Conservation (phyloP, 2,329 filamentous ascomycete species). For the Colletotrichum gigasporum region DNA sequence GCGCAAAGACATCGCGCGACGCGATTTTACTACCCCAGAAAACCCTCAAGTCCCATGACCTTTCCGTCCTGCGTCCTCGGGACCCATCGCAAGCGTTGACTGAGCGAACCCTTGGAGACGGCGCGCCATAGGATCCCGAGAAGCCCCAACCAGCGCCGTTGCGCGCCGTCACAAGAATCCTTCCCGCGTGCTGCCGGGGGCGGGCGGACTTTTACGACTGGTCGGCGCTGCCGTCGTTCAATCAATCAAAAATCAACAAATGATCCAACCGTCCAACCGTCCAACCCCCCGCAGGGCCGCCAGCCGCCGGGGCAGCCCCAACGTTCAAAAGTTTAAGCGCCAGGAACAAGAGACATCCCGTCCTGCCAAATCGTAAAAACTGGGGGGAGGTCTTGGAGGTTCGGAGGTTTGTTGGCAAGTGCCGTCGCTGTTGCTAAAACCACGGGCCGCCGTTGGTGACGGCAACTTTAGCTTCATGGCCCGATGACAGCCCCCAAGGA, state of each 20-base stretch:
- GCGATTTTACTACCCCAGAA: no score
- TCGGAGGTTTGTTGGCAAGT: neutral
- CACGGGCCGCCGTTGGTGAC: no score
- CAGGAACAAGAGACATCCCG: constrained; percentile 26
- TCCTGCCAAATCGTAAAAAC: neutral
- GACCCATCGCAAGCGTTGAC: neutral
- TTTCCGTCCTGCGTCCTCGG: neutral
- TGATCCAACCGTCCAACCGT: no score
- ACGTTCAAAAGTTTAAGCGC: constrained; percentile 12
- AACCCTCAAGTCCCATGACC: neutral
- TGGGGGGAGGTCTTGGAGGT: neutral
- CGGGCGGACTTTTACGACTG: no score
- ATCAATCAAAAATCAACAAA: no score
- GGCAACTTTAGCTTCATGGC: no score
- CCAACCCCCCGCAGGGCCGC: no score
- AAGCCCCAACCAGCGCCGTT: neutral
- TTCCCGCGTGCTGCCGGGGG: neutral
- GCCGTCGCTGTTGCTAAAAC: no score
- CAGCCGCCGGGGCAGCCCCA: no score
- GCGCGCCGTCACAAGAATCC: neutral
- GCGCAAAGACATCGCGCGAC: no score
- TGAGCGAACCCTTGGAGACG: neutral
- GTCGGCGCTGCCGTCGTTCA: no score
- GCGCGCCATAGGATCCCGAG: neutral
- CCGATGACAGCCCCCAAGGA: no score